Evolutionary conservation across 2,329 filamentous ascomycete genomes (phyloP), one percentile per base, ranked within the genome.

Genomic region (Cladosporium halotolerans): DNA sequence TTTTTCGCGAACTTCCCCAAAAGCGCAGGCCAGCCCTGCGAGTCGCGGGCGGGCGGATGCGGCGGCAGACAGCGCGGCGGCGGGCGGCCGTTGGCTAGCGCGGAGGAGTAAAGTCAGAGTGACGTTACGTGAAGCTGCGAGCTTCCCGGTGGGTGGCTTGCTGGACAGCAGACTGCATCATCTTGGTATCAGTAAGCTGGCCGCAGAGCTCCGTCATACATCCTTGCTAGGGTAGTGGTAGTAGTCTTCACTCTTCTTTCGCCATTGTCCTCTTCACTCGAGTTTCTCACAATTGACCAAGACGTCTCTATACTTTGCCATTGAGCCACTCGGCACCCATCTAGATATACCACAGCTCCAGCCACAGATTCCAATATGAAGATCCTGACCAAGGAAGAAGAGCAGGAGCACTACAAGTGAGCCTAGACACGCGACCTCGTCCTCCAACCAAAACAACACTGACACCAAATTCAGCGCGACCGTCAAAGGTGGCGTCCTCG

Each of bases 321-420:
- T 28, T 28, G 23, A 5, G 23, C 23, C 23, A 28, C 23, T 2
- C 7, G 23, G 7, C 7, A 28, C 9, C 11, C 28, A 28, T 28
- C 23, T 45, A 28, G 31, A 23, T 18, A 42, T 23, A 34, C 31
- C 18, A 28, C 50, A 53, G 23, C 23, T 28, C 4, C 23, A 28
- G 23, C 23, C 23, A 28, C 23, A 28, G 5, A 28, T 28, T 28
- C 23, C 23, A 64, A 45, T 58, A 99, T 97, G 93, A 97, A 96
- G 85, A 78, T 97, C 68, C 80, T 97, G 69, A 95, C 88, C 64
- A 89, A 92, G 70, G 89, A 96, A 81, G 89, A 96, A 76, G 91
- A 96, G 75, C 71, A 78, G 56, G 88, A 81, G 51, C 91, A 96
- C 80, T 96, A 95, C 81, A 75, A 78, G 81, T 83, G 73, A 47